Evolutionary conservation across 495 filamentous ascomycete genomes (phyloP), one percentile per base, ranked within the genome.

Genomic region (Neurospora sp.): DNA sequence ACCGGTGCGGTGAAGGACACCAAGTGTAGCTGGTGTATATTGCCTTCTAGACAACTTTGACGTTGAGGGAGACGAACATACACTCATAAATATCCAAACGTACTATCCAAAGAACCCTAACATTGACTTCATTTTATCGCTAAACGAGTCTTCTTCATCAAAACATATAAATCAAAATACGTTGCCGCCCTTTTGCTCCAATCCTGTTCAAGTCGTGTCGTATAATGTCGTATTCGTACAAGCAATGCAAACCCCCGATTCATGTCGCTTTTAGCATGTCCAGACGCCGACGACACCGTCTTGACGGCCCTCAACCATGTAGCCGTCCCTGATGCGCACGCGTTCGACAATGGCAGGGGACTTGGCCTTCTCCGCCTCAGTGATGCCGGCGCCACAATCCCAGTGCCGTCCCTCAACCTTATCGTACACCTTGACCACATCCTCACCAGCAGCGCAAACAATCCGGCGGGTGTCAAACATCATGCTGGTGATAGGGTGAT

Each of bases 381-480:
- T 85, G 42, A 91, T 89, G 40, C 93, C 94, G 0, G 93, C 90
- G 22, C 96, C 96, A 80, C 96, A 99, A 80, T 98, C 94, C 96
- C 96, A 98, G 80, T 98, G 96, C 72, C 92, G 84, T 12, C 93
- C 94, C 76, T 99, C 96, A 4, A 92, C 90, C 87, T 98, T 98
- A 82, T 99, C 96, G 81, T 98, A 98, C 68, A 98, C 91, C 82
- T 99, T 99, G 74, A 94, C 93, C 38, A 98, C 93, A 76, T 91
- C 90, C 80, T 98, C 95, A 68, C 94, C 92, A 0, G 93, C 94
- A 4, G 96, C 94, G 61, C 93, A 89, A 8, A 95, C 94, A 74
- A 99, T 99, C 53, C 96, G 89, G 38, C 94, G 90, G 14, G 86
- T 85, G 80, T 99, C 96, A 77, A 99, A 99, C 90, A 96, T 96